Percentiles rank a stretch among this genome's conserved stretches.
Evolutionary conservation across 192 early-diverging fungal genomes (phyloP).

Genomic region (Umbelopsis sp.): DNA sequence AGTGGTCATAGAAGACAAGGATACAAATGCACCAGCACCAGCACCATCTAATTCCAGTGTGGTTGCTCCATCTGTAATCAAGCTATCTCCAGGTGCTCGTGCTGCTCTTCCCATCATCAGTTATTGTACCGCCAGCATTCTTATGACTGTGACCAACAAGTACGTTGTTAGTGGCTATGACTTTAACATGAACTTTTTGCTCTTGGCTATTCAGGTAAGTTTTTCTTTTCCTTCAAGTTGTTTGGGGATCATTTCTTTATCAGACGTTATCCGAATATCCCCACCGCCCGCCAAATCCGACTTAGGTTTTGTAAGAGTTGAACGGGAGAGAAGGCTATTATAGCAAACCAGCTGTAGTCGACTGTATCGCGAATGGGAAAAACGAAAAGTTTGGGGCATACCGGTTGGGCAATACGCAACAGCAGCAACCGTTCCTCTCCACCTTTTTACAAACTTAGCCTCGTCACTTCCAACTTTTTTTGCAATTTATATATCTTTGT

Average conservation of each 20-base stretch:
- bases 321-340: no score
- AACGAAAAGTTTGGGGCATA: no score
- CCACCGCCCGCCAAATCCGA: no score
- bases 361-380: no score
- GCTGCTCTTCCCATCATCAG: conserved; percentile 73
- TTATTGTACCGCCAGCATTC: conserved; percentile 88
- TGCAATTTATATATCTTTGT: neutral
- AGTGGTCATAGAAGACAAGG: conserved; percentile 18
- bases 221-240: neutral
- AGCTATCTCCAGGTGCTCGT: conserved; percentile 30
- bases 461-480: neutral
- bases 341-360: neutral
- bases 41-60: conserved; percentile 18
- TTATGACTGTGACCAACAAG: conserved; percentile 91
- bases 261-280: no score
- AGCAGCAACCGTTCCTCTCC: neutral
- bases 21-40: neutral
- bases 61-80: conserved; percentile 31
- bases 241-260: no score
- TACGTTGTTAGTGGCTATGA: conserved; percentile 80
- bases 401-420: no score
- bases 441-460: neutral
- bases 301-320: no score
- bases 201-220: conserved; percentile 71
- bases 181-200: conserved; percentile 84